Conservation (phyloP, 805 yeast species). For the Wickerhamiella bombiphila region DNA sequence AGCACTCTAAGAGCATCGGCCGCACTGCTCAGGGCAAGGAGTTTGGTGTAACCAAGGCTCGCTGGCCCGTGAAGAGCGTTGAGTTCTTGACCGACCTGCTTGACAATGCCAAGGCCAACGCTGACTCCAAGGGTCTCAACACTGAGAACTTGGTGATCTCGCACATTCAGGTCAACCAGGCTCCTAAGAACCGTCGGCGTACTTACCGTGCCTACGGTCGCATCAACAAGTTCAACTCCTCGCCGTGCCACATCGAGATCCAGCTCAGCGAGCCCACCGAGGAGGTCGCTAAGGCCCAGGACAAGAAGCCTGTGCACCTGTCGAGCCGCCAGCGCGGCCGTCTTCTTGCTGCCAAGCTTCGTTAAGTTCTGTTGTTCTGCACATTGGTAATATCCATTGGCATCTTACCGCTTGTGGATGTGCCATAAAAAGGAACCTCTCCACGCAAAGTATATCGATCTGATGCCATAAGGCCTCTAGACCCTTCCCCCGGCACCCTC, state of each 20-base stretch:
- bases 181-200: slow-evolving; percentile 99
- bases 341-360: slow-evolving; percentile 76
- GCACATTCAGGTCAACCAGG: slow-evolving; percentile 99
- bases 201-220: slow-evolving; percentile 99
- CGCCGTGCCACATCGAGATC: slow-evolving; percentile 98
- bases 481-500: no score
- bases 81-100: slow-evolving; percentile 87
- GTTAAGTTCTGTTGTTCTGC: no score
- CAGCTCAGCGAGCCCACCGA: slow-evolving; percentile 91
- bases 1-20: slow-evolving; percentile 92
- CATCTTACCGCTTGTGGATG: no score
- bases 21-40: slow-evolving; percentile 99
- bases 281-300: slow-evolving; percentile 82
- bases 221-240: slow-evolving; percentile 97
- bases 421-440: no score
- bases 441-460: no score
- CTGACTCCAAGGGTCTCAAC: slow-evolving; percentile 98
- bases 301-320: slow-evolving; percentile 48
- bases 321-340: slow-evolving; percentile 88
- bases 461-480: no score
- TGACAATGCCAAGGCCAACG: slow-evolving; percentile 97
- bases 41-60: slow-evolving; percentile 98
- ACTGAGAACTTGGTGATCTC: slow-evolving; percentile 83
- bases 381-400: no score
- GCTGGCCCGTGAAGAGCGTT: slow-evolving; percentile 99